Conservation (phyloP, 2,329 filamentous ascomycete genomes). For the Phialophora chinensis region DNA sequence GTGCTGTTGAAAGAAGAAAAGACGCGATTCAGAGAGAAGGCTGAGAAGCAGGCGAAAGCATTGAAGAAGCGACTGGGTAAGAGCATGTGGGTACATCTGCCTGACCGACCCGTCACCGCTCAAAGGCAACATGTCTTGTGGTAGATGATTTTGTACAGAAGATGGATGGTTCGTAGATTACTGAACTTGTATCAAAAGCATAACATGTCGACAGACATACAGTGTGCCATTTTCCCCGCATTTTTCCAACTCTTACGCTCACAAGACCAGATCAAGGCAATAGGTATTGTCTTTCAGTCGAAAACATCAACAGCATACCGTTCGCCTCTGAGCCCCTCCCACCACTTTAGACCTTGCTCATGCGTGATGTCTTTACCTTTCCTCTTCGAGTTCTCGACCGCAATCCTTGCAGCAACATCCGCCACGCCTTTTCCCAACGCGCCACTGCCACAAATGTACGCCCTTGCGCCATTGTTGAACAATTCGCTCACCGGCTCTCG, state of each 20-base stretch:
- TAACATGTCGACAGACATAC: not conserved
- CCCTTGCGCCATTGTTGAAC: constrained; percentile 58
- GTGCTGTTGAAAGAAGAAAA: constrained; percentile 92
- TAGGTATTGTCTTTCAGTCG: constrained; percentile 20
- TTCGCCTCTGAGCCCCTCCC: constrained; percentile 34
- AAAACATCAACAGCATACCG: constrained; percentile 39
- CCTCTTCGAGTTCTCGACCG: constrained; percentile 39
- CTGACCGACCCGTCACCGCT: constrained; percentile 80
- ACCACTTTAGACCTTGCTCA: constrained; percentile 47
- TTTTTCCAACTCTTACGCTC: not conserved
- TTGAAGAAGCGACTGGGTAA: constrained; percentile 75
- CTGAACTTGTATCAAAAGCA: not conserved
- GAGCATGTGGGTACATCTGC: constrained; percentile 80
- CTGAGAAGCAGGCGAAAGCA: constrained; percentile 78
- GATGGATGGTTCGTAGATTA: not conserved
- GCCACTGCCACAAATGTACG: constrained; percentile 70
- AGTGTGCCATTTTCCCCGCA: not conserved
- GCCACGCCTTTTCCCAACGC: constrained; percentile 58
- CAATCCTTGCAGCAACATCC: constrained; percentile 48
- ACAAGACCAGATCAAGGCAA: not conserved
- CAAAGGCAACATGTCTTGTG: constrained; percentile 92
- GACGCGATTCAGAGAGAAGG: constrained; percentile 79
- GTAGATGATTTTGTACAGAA: constrained; percentile 58
- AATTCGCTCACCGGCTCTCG: constrained; percentile 52
- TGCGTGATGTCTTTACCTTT: constrained; percentile 47